These are phyloP conservation scores for Coccomyxa sp. DNA, from an alignment of 139 green algal species.

Conservation along the genomic window DNA sequence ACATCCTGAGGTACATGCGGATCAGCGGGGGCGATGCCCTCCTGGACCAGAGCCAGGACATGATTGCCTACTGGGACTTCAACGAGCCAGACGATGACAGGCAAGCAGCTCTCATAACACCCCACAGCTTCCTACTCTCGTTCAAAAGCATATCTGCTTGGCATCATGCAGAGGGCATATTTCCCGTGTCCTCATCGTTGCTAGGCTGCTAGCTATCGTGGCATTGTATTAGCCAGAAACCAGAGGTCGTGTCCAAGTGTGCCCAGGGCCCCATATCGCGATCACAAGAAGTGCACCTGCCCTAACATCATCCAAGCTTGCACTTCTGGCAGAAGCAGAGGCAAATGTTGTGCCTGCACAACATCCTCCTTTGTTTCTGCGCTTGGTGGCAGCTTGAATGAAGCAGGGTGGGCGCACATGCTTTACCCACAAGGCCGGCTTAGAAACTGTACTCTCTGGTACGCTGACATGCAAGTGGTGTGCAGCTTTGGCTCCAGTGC, in stretches of 20 bases:
- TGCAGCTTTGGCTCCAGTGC: not conserved
- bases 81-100: conserved; percentile 61
- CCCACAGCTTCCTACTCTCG: not conserved
- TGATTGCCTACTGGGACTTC: conserved; percentile 86
- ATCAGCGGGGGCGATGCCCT: conserved; percentile 5
- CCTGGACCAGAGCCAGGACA: conserved; percentile 50
- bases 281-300: too few relatives aligned
- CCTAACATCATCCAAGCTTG: too few relatives aligned
- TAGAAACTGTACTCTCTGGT: not conserved
- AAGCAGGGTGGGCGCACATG: too few relatives aligned
- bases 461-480: not conserved
- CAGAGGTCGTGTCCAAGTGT: too few relatives aligned
- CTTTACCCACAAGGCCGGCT: not conserved
- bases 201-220: too few relatives aligned
- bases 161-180: not conserved
- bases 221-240: too few relatives aligned
- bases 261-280: too few relatives aligned
- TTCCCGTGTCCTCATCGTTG: too few relatives aligned
- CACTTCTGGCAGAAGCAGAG: too few relatives aligned
- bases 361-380: too few relatives aligned
- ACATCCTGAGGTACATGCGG: conserved; percentile 77
- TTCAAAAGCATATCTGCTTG: not conserved
- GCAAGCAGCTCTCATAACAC: not conserved
- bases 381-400: too few relatives aligned
- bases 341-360: too few relatives aligned